A percentile compares a stretch with the other conserved stretches of the same genome.
Evolutionary conservation across 345 rosid species (phyloP).

Genomic region (Dovyalis caffra): DNA sequence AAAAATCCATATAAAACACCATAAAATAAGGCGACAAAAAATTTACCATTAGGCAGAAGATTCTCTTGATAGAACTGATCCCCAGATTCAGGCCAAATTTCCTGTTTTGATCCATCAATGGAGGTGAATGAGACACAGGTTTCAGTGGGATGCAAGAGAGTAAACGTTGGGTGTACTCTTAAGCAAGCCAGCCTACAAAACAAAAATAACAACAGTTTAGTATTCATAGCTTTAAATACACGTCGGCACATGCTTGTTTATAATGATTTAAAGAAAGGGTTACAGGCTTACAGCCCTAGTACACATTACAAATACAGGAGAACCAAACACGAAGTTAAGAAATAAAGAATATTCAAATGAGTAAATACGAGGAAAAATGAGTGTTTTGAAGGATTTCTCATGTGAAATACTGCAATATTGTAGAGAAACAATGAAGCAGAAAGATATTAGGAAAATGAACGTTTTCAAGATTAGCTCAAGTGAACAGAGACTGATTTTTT

Average conservation of each 20-base stretch:
- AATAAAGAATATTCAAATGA: neutral
- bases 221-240: too few relatives aligned
- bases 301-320: neutral
- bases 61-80: conserved; percentile 56
- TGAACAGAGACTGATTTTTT: neutral
- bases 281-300: neutral
- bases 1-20: too few relatives aligned
- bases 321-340: conserved; percentile 1
- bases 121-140: conserved; percentile 66
- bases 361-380: neutral
- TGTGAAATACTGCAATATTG: neutral
- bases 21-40: neutral
- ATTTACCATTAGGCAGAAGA: conserved; percentile 66
- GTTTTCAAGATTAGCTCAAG: neutral
- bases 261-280: neutral
- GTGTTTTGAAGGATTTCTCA: neutral
- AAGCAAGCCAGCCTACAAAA: conserved; percentile 75
- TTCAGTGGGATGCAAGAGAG: conserved; percentile 69
- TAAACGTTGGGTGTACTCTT: conserved; percentile 78
- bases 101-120: conserved; percentile 67
- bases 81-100: conserved; percentile 71
- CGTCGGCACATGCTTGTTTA: neutral
- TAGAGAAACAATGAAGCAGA: neutral
- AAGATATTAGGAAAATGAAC: neutral
- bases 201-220: neutral